A percentile compares a stretch with the other conserved stretches of the same genome.
These are phyloP conservation scores for Elaeis oleifera DNA, from an alignment of 202 grass and related monocot species.

Conservation along the genomic window DNA sequence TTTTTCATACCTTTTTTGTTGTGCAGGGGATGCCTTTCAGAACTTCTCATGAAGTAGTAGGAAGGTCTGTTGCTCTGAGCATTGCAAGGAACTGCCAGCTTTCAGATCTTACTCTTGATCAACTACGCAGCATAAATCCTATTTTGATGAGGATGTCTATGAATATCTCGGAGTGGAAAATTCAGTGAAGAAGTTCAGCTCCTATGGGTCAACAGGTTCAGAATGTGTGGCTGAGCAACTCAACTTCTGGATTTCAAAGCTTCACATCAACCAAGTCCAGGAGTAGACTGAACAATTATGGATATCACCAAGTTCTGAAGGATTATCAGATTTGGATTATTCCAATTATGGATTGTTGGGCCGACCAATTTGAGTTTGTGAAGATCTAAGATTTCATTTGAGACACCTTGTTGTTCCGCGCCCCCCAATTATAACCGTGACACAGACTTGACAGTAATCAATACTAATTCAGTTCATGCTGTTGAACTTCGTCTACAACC, in stretches of 20 bases:
- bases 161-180: slow-evolving; percentile 80
- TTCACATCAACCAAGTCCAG: slow-evolving; percentile 26
- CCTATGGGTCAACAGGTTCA: slow-evolving; percentile 82
- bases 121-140: slow-evolving; percentile 51
- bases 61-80: slow-evolving; percentile 71
- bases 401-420: no score
- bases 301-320: no score
- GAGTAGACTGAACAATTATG: no score
- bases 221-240: slow-evolving; percentile 61
- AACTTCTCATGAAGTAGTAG: slow-evolving; percentile 86
- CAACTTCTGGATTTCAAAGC: slow-evolving; percentile 51
- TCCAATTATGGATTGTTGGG: no score
- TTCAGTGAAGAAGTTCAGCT: slow-evolving; percentile 73
- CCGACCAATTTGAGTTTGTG: no score
- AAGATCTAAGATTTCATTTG: no score
- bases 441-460: no score
- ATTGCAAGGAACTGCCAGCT: slow-evolving; percentile 71
- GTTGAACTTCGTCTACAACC: no score
- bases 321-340: no score
- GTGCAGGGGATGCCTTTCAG: slow-evolving; percentile 80
- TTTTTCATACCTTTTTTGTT: background rate
- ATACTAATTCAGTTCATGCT: no score
- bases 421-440: no score
- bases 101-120: slow-evolving; percentile 52
- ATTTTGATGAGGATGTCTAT: slow-evolving; percentile 68